Conservation (phyloP, 495 filamentous ascomycete genomes). For the Penicillium turbatum region DNA sequence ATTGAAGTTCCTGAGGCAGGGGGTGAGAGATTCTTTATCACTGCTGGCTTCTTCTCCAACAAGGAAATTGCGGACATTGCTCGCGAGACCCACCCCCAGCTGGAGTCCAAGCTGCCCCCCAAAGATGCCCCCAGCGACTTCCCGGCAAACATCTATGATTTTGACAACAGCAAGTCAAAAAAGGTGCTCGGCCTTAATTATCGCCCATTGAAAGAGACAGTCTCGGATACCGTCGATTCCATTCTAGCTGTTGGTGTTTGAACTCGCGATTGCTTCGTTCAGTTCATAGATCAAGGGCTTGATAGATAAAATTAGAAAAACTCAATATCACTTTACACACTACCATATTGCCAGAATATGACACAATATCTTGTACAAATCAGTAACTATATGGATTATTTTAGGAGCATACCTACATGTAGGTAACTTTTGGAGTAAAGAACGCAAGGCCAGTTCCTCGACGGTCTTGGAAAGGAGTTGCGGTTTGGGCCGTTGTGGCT, state of each 20-base stretch:
- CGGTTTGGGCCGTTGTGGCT: constrained; percentile 12
- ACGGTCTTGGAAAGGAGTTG: constrained; percentile 4
- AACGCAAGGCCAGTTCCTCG: no score
- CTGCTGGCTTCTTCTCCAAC: constrained; percentile 60
- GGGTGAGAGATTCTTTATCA: constrained; percentile 66
- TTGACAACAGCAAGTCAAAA: constrained; percentile 51
- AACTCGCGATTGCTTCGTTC: not conserved
- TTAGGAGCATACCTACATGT: no score
- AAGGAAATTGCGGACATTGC: constrained; percentile 62
- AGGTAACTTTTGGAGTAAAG: no score
- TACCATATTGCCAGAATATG: no score
- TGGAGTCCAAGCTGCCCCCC: constrained; percentile 54
- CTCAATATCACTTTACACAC: no score
- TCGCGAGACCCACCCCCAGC: constrained; percentile 60
- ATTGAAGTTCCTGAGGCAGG: constrained; percentile 63
- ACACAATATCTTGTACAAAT: no score
- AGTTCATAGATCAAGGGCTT: not conserved
- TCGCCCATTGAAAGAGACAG: constrained; percentile 47
- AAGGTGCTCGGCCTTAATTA: constrained; percentile 58
- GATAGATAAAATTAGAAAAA: not conserved
- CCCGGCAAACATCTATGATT: constrained; percentile 38
- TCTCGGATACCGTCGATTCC: constrained; percentile 54
- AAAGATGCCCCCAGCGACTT: constrained; percentile 40
- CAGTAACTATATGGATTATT: no score
- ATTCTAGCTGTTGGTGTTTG: constrained; percentile 46